These are phyloP conservation scores for Scolecobasidium constrictum DNA, from an alignment of 2,329 filamentous ascomycete species.

Conservation along the genomic window DNA sequence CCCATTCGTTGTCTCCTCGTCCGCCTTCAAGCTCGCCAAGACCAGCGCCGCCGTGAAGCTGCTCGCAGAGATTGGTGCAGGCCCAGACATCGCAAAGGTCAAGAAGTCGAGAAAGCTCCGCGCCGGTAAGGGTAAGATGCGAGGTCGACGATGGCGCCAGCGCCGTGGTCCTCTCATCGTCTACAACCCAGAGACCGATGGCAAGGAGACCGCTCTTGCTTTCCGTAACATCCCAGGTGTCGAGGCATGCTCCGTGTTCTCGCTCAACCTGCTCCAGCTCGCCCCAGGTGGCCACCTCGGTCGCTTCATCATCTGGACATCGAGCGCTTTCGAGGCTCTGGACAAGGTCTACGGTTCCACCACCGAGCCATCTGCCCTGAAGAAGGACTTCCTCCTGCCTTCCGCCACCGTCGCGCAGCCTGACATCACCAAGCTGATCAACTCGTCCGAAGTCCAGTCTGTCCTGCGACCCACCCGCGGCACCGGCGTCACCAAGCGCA, in stretches of 20 bases:
- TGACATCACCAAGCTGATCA: slow-evolving; percentile 95
- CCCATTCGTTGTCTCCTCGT: slow-evolving; percentile 89
- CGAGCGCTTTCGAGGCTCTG: slow-evolving; percentile 88
- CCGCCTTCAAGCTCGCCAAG: slow-evolving; percentile 80
- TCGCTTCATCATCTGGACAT: slow-evolving; percentile 99
- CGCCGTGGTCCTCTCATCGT: slow-evolving; percentile 95
- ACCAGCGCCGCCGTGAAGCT: slow-evolving; percentile 79
- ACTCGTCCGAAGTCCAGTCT: slow-evolving; percentile 96
- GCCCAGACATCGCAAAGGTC: slow-evolving; percentile 87
- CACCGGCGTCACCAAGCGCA: slow-evolving; percentile 78
- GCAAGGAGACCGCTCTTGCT: slow-evolving; percentile 83
- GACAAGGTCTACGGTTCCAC: slow-evolving; percentile 96
- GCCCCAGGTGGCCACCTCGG: slow-evolving; percentile 97
- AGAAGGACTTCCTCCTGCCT: slow-evolving; percentile 98
- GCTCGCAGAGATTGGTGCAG: slow-evolving; percentile 83
- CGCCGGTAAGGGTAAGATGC: slow-evolving; percentile 97
- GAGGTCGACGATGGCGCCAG: slow-evolving; percentile 92
- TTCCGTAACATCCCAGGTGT: slow-evolving; percentile 99
- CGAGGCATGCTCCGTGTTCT: slow-evolving; percentile 87
- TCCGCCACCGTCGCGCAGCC: slow-evolving; percentile 87
- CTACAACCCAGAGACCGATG: slow-evolving; percentile 91
- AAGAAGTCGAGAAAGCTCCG: slow-evolving; percentile 94
- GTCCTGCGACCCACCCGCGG: slow-evolving; percentile 89
- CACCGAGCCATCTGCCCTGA: slow-evolving; percentile 77
- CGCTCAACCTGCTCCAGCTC: slow-evolving; percentile 97